phyloP scores from a whole-genome alignment of 192 early-diverging fungal species.

The Coemansia erecta region DNA sequence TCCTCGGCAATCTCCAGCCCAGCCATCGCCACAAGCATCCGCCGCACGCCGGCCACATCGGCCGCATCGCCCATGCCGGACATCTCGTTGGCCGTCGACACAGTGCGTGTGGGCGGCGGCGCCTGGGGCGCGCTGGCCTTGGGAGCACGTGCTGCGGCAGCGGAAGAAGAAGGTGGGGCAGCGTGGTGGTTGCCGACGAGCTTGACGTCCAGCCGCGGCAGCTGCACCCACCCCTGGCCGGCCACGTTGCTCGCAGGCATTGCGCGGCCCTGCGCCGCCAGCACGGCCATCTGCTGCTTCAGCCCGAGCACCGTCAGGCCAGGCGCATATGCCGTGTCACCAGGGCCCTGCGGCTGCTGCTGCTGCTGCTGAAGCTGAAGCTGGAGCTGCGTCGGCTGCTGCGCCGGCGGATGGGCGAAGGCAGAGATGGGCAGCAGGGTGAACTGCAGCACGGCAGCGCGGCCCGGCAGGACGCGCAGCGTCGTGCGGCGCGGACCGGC shows the following conservation, averaged over 20 bases:
- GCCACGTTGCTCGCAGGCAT: conserved; percentile 16
- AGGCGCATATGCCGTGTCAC: conserved; percentile 8
- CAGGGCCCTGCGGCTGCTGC: too few relatives aligned
- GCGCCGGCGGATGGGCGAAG: background rate
- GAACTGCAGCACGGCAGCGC: conserved; percentile 18
- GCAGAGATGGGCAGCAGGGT: conserved; percentile 26
- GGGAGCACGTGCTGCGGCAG: too few relatives aligned
- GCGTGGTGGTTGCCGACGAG: conserved; percentile 2
- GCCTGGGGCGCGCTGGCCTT: background rate
- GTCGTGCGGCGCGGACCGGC: conserved; percentile 29
- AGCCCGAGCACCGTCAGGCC: conserved; percentile 5
- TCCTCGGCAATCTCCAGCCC: conserved; percentile 5
- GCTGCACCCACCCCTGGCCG: conserved; percentile 29
- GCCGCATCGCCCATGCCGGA: too few relatives aligned
- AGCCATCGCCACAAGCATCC: conserved; percentile 6
- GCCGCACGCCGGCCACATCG: background rate
- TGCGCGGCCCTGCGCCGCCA: background rate
- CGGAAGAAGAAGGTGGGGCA: too few relatives aligned
- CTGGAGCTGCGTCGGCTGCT: too few relatives aligned
- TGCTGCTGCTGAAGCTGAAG: background rate
- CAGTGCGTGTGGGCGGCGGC: conserved; percentile 34
- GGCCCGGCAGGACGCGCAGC: conserved; percentile 27
- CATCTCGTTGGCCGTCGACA: conserved; percentile 14
- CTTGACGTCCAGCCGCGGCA: conserved; percentile 40
- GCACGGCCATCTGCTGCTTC: background rate